Percentiles rank a stretch among this genome's conserved stretches.
phyloP scores from a whole-genome alignment of 148 eudicot species.

The Amaranthus hypochondriacus region DNA sequence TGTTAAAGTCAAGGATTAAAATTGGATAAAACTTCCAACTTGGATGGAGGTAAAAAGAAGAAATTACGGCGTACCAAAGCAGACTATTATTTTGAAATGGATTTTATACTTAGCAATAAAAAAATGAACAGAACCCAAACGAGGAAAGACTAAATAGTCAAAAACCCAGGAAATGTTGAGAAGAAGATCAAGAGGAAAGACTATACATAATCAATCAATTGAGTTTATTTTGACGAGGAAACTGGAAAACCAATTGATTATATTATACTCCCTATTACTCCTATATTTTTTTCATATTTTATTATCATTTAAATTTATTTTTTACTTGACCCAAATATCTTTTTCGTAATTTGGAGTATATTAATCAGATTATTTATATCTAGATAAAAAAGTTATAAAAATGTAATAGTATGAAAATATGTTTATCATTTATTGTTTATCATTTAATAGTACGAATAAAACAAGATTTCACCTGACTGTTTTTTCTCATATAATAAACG shows the following conservation, averaged over 20 bases:
- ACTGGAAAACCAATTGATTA: neutral
- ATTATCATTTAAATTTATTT: too few species aligned
- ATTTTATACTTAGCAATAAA: neutral
- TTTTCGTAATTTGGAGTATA: too few species aligned
- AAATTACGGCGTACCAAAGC: neutral
- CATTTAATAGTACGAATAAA: too few species aligned
- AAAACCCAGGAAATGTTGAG: conserved; percentile 4
- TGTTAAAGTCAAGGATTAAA: conserved; percentile 13
- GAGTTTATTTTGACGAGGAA: conserved; percentile 2
- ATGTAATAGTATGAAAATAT: too few species aligned
- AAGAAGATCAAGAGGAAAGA: neutral
- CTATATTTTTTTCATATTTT: too few species aligned
- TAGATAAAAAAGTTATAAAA: too few species aligned
- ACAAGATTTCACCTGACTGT: too few species aligned
- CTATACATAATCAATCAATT: neutral
- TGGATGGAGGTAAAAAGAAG: neutral
- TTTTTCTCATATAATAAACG: too few species aligned
- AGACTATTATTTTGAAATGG: neutral
- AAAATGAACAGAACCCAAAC: conserved; percentile 7
- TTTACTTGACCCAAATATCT: too few species aligned
- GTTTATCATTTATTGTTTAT: too few species aligned
- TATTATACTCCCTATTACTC: neutral
- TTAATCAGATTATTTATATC: too few species aligned
- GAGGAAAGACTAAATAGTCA: neutral
- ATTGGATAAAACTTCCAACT: conserved; percentile 4